Conservation (phyloP, 176 grass and related monocot species). For the Bolboschoenus planiculmis region DNA sequence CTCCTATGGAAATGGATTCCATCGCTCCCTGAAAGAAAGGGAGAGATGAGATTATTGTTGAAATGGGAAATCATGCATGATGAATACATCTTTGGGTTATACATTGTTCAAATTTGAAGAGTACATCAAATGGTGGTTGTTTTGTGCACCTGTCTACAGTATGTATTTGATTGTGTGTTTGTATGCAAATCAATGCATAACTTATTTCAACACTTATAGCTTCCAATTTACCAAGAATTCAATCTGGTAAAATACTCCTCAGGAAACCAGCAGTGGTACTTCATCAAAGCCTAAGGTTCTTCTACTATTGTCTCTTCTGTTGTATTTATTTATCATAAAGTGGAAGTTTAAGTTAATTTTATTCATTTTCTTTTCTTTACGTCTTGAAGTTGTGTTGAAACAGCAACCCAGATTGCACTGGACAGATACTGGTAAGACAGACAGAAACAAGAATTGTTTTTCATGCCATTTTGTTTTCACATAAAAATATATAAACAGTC, state of each 20-base stretch:
- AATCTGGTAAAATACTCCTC: background rate
- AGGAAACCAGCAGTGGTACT: background rate
- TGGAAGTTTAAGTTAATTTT: background rate
- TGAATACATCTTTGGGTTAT: background rate
- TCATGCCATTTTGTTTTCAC: background rate
- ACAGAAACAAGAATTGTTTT: background rate
- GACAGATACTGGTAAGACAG: background rate
- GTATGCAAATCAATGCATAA: background rate
- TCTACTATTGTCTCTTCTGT: background rate
- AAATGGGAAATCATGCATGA: background rate
- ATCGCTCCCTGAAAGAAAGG: conserved; percentile 56
- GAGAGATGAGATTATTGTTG: background rate
- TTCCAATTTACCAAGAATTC: background rate
- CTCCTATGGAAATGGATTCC: conserved; percentile 56
- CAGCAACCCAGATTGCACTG: background rate
- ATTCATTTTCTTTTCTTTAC: background rate
- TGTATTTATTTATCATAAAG: background rate
- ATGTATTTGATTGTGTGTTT: background rate
- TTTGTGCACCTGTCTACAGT: background rate
- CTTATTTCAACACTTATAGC: conserved; percentile 1
- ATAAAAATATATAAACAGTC: background rate
- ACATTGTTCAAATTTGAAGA: background rate
- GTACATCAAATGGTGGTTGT: background rate
- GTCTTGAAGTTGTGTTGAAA: background rate
- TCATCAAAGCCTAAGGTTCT: background rate